A percentile compares a stretch with the other conserved stretches of the same genome.
phyloP scores from a whole-genome alignment of 345 rosid genomes.

The Anastatica hierochuntica region DNA sequence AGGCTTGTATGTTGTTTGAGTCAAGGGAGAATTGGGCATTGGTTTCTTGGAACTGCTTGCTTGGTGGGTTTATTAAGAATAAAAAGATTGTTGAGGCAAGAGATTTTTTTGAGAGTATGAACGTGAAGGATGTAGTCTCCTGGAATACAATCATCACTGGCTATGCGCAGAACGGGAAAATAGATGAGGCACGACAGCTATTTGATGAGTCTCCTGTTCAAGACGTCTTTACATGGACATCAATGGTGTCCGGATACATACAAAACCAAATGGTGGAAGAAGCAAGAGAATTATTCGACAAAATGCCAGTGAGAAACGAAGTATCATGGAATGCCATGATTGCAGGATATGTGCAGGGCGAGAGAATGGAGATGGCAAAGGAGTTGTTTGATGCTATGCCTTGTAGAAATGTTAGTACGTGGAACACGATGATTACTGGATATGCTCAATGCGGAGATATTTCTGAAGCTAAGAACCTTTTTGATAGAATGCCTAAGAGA shows the following conservation, averaged over 20 bases:
- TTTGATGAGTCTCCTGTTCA: constrained; percentile 41
- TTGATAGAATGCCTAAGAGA: constrained; percentile 45
- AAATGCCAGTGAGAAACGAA: constrained; percentile 47
- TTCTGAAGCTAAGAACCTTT: constrained; percentile 34
- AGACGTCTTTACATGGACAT: constrained; percentile 70
- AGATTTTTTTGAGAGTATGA: constrained; percentile 37
- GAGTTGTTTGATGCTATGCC: constrained; percentile 55
- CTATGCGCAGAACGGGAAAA: constrained; percentile 44
- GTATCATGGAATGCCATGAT: constrained; percentile 71
- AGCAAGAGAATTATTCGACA: constrained; percentile 41
- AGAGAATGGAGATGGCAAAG: constrained; percentile 46
- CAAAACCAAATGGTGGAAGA: constrained; percentile 48
- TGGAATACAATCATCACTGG: constrained; percentile 57
- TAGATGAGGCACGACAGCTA: constrained; percentile 41
- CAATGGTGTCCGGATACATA: constrained; percentile 52
- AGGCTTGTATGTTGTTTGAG: constrained; percentile 40
- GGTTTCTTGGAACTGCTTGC: constrained; percentile 64
- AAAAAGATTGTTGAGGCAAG: constrained; percentile 38
- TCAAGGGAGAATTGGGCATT: constrained; percentile 39
- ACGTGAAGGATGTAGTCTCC: constrained; percentile 41
- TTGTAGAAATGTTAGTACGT: constrained; percentile 37
- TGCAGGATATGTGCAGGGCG: constrained; percentile 53
- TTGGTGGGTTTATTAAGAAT: constrained; percentile 53
- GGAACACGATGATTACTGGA: constrained; percentile 71
- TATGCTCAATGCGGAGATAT: constrained; percentile 45